A percentile compares a stretch with the other conserved stretches of the same genome.
phyloP scores from a whole-genome alignment of 345 rosid genomes.

The Citrus glauca region DNA sequence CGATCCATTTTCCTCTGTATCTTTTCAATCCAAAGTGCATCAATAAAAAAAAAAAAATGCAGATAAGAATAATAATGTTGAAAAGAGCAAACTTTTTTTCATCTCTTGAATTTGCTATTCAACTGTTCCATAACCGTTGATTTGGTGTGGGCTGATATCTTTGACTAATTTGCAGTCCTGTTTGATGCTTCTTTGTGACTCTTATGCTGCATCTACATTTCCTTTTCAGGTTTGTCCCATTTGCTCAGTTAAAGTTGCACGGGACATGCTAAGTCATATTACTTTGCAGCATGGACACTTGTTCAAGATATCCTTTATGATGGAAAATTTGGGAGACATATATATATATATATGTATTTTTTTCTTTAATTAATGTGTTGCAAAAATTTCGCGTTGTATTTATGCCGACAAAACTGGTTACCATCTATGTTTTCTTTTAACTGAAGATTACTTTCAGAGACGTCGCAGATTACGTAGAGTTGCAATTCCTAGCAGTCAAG shows the following conservation, averaged over 20 bases:
- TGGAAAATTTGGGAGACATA: conserved; percentile 8
- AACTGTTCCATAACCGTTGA: neutral
- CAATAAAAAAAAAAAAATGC: neutral
- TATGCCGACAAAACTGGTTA: neutral
- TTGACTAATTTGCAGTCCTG: conserved; percentile 4
- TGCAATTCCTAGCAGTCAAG: conserved; percentile 56
- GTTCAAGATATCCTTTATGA: conserved; percentile 54
- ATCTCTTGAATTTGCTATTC: neutral
- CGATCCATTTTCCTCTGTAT: neutral
- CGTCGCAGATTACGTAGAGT: conserved; percentile 53
- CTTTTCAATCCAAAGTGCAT: neutral
- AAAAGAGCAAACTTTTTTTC: neutral
- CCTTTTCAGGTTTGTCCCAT: conserved; percentile 53
- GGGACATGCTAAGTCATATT: conserved; percentile 53
- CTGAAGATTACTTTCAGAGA: conserved; percentile 58
- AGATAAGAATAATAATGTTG: neutral
- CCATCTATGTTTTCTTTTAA: conserved; percentile 26
- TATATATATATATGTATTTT: neutral
- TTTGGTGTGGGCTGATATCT: conserved; percentile 4
- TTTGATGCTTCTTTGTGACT: conserved; percentile 12
- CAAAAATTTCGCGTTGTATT: neutral
- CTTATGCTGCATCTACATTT: conserved; percentile 17
- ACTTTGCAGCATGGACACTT: conserved; percentile 51
- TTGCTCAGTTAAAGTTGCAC: conserved; percentile 47
- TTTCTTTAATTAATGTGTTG: neutral